Evolutionary conservation across 129 eudicot genomes (phyloP).

Genomic region (Centella asiatica): DNA sequence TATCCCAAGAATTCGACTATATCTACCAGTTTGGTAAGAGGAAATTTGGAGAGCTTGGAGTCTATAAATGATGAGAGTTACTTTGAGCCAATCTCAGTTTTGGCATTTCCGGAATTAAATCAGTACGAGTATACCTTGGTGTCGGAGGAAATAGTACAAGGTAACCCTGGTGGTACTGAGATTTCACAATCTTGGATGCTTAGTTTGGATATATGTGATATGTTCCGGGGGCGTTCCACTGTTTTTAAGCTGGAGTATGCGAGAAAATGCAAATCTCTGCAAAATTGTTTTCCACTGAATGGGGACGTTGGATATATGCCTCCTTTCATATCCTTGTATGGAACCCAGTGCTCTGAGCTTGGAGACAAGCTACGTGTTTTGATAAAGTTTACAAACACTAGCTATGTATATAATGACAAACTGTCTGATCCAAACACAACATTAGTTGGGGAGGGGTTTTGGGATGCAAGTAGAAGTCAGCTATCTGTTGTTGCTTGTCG

Average conservation of each 20-base stretch:
- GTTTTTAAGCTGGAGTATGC: constrained; percentile 47
- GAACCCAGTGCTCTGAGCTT: constrained; percentile 38
- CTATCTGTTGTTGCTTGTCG: constrained; percentile 45
- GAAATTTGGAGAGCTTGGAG: constrained; percentile 47
- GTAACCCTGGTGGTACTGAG: background rate
- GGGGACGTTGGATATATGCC: constrained; percentile 25
- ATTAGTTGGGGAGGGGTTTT: constrained; percentile 63
- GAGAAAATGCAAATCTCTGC: constrained; percentile 10
- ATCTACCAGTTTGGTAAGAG: constrained; percentile 41
- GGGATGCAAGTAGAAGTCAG: constrained; percentile 44
- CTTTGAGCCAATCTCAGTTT: background rate
- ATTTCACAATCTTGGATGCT: background rate
- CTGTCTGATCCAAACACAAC: constrained; percentile 30
- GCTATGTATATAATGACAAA: constrained; percentile 21
- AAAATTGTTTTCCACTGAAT: constrained; percentile 33
- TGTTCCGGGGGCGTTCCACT: constrained; percentile 16
- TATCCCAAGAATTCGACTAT: constrained; percentile 32
- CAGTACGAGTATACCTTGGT: background rate
- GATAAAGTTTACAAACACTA: constrained; percentile 24
- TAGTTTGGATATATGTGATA: constrained; percentile 23
- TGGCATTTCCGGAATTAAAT: background rate
- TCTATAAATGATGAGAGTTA: background rate
- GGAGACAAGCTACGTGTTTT: constrained; percentile 35
- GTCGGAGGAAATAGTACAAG: background rate
- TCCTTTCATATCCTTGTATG: constrained; percentile 28